Evolutionary conservation across 192 early-diverging fungal species (phyloP), one percentile per base, ranked within the genome.

Genomic region (Linnemannia exigua): DNA sequence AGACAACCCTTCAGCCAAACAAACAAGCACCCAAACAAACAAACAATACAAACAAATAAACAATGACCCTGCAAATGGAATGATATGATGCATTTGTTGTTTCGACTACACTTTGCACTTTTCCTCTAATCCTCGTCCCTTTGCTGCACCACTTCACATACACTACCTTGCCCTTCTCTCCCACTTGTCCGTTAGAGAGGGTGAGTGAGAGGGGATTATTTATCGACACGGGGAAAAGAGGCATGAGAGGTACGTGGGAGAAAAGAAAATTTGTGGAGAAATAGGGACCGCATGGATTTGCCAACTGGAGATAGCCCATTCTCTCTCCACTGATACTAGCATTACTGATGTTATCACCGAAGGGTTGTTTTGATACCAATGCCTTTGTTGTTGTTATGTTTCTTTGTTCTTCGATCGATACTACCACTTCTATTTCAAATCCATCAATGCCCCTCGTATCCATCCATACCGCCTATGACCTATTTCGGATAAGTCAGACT

Each of bases 31-130:
- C 22, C 54, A 58, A 63, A 28, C 11, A 31, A 63, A 63, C 58
- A 63, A 63, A 63, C 22, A n/a, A n/a, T n/a, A n/a, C n/a, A n/a
- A n/a, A n/a, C n/a, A n/a, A n/a, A n/a, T n/a, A 50, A 50, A 50
- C 52, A 63, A 12, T 63, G 58, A 31, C 58, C 58, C 58, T 63
- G 58, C 58, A 25, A 58, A 58, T 11, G 54, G 54, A 58, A 58
- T 58, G 54, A 63, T 63, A 58, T 58, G 54, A 63, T 63, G 58
- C 11, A 63, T 63, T 63, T 31, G 58, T 63, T 63, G 58, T 63
- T 63, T 31, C 58, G 58, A 63, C 58, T 63, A 63, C 58, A 63
- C 58, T 61, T 25, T 14, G 25, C 58, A n/a, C 15, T 63, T 63
- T n/a, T 63, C 15, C 12, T 31, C 28, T 63, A 15, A 44, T 63